Base-by-base conservation (phyloP, 2,329 filamentous ascomycete genomes). In the Nemania serpens region DNA sequence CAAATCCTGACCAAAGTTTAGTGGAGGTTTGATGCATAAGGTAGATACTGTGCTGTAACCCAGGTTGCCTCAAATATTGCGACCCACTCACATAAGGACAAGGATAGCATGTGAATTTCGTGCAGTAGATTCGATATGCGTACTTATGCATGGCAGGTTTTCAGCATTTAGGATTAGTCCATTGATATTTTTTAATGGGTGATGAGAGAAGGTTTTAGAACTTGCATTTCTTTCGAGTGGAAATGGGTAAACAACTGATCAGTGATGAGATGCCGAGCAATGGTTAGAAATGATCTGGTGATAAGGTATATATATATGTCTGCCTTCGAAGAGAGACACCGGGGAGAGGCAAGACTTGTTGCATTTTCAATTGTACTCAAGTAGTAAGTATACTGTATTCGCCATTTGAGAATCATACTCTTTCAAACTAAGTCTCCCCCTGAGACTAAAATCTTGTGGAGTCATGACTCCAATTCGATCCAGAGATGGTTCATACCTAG, bases 381-480 rank as follows among this genome's bases (percentile, higher is more conserved):
- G n/a, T n/a, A n/a, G n/a, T n/a, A n/a, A n/a, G n/a, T n/a, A 48
- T 33, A 34, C 45, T 15, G 45, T 48, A 41, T 25, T 45, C 42
- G 15, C 29, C n/a, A 52, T 42, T 45, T 41, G 13, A 37, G 33
- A 49, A 39, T 50, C 29, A 33, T 29, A 34, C 58, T 22, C 53
- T 34, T 34, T 49, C 29, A 51, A 41, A 33, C 58, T 7, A 20
- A 36, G 37, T 34, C 29, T 17, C 12, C 58, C 58, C 58, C 49
- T 51, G 54, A 61, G 48, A 51, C 58, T 55, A 52, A 56, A n/a
- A 63, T 46, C 41, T 37, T 49, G 58, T 52, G 61, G 49, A 20
- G 13, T 41, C 49, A 65, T 68, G 68, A 64, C 66, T 67, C 62
- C 36, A 33, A 17, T 39, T 57, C 63, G 45, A 20, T 20, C 33